These are phyloP conservation scores for Auricularia sp. DNA, from an alignment of 768 basidiomycete species.

Conservation along the genomic window DNA sequence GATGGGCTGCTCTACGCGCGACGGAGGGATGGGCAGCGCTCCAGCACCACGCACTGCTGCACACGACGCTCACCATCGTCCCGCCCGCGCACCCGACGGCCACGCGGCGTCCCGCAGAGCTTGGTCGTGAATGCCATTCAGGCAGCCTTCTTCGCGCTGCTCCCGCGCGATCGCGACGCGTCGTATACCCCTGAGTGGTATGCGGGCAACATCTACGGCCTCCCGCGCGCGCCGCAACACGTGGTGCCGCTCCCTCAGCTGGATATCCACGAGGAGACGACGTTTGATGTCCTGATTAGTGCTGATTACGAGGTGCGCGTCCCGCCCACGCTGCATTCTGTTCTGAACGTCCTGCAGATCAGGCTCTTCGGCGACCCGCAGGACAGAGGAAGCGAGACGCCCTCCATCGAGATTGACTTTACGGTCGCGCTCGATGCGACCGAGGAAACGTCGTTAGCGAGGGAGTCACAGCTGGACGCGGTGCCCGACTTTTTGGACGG, in stretches of 20 bases:
- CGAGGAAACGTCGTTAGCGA: conserved; percentile 22
- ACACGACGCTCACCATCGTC: conserved; percentile 49
- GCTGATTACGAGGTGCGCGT: conserved; percentile 68
- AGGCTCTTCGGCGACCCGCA: conserved; percentile 74
- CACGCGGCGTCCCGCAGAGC: conserved; percentile 30
- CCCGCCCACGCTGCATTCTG: not conserved
- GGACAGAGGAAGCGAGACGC: conserved; percentile 30
- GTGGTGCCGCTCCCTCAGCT: conserved; percentile 42
- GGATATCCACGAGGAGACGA: conserved; percentile 32
- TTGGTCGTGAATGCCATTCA: conserved; percentile 54
- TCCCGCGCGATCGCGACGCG: conserved; percentile 30
- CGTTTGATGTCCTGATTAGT: conserved; percentile 63
- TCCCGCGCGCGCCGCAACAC: conserved; percentile 43
- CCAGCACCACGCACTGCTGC: conserved; percentile 69
- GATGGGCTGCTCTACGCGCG: conserved; percentile 62
- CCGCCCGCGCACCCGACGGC: conserved; percentile 26
- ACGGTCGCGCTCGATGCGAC: conserved; percentile 32
- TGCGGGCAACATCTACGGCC: conserved; percentile 76
- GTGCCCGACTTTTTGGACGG: conserved; percentile 66
- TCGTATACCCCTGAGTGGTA: conserved; percentile 47
- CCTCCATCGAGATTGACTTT: conserved; percentile 48
- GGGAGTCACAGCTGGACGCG: conserved; percentile 44
- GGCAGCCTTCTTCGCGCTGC: conserved; percentile 66
- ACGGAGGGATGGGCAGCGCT: conserved; percentile 83
- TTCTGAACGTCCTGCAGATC: conserved; percentile 36